phyloP scores from a whole-genome alignment of 805 yeast genomes.

The Candida arabinofermentans region DNA sequence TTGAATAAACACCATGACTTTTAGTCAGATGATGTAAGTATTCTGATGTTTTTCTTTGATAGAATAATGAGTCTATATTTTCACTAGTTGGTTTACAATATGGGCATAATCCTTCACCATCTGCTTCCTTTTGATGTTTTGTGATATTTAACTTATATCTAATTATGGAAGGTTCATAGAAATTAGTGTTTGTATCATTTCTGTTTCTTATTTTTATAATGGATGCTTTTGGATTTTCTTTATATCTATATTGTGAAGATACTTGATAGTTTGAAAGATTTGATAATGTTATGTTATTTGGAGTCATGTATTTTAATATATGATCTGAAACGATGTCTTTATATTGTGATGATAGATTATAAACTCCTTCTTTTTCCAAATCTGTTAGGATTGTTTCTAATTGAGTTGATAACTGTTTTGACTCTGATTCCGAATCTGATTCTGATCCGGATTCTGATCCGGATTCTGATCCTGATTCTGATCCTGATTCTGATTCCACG shows the following conservation, averaged over 20 bases:
- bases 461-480: no score
- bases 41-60: slow-evolving; percentile 22
- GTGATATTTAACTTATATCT: neutral
- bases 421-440: no score
- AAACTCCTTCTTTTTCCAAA: no score
- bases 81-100: slow-evolving; percentile 16
- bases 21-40: slow-evolving; percentile 26
- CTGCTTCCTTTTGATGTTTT: neutral
- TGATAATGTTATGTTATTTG: neutral
- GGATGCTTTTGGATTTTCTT: neutral
- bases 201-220: neutral
- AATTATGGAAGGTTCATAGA: slow-evolving; percentile 4
- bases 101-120: slow-evolving; percentile 22
- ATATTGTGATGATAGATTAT: no score
- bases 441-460: no score
- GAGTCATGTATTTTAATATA: neutral
- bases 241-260: neutral
- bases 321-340: neutral
- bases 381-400: neutral
- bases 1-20: slow-evolving; percentile 26
- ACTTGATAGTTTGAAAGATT: neutral
- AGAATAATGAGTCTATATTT: slow-evolving; percentile 9
- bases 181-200: neutral
- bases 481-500: no score
- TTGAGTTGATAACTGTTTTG: neutral